These are phyloP conservation scores for Oryza brachyantha DNA, from an alignment of 176 grass and related monocot genomes.

Conservation along the genomic window DNA sequence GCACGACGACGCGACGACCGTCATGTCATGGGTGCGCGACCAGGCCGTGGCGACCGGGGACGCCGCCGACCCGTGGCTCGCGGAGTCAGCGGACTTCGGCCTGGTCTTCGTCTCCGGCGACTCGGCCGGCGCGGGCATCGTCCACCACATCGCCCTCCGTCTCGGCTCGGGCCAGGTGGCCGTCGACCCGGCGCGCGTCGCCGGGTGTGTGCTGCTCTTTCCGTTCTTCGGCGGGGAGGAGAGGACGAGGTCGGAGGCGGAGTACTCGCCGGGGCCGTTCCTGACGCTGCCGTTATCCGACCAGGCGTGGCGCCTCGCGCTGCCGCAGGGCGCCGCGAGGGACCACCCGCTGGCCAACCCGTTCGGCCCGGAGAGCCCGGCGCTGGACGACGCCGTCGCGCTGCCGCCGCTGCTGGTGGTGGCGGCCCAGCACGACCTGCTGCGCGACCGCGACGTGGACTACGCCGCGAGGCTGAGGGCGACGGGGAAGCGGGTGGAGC, in stretches of 20 bases:
- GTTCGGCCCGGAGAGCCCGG: constrained; percentile 23
- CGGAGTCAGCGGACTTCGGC: constrained; percentile 27
- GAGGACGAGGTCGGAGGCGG: constrained; percentile 50
- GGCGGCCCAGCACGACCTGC: constrained; percentile 23
- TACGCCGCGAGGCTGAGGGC: constrained; percentile 35
- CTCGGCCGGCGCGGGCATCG: constrained; percentile 35
- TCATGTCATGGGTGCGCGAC: constrained; percentile 18
- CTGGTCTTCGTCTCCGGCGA: constrained; percentile 36
- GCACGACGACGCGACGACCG: constrained; percentile 43
- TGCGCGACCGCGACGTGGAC: constrained; percentile 39
- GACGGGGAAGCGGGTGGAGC: constrained; percentile 34
- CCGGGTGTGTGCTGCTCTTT: constrained; percentile 44
- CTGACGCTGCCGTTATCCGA: constrained; percentile 25
- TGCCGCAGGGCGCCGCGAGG: constrained; percentile 25
- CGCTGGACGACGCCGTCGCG: constrained; percentile 23
- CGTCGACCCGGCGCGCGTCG: constrained; percentile 35
- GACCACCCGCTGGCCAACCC: constrained; percentile 47
- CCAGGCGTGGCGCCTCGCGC: constrained; percentile 29
- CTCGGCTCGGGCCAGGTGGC: constrained; percentile 11
- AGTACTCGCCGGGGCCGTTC: constrained; percentile 46
- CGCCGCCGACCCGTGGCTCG: constrained; percentile 28
- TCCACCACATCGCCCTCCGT: constrained; percentile 34
- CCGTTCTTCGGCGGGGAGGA: constrained; percentile 49
- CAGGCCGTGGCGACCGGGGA: neutral
- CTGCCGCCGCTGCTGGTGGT: constrained; percentile 35